Conservation (phyloP, 2,329 filamentous ascomycete species). For the Didymella segeticola region DNA sequence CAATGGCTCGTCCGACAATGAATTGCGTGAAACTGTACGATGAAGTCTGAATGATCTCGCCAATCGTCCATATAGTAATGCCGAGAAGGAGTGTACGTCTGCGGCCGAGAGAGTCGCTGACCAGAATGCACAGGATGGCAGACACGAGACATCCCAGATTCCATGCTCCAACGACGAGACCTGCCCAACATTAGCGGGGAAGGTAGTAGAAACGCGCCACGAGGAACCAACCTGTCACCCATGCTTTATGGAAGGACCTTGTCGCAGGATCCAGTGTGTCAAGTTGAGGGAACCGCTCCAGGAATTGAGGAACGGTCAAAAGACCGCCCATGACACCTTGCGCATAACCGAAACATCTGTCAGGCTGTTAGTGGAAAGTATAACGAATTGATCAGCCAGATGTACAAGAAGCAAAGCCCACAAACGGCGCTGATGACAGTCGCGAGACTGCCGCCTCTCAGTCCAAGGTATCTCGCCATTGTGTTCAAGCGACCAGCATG, state of each 20-base stretch:
- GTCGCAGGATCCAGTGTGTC: conserved; percentile 28
- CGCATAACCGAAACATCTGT: conserved; percentile 65
- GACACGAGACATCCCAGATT: conserved; percentile 65
- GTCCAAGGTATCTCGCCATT: conserved; percentile 35
- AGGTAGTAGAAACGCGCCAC: background rate
- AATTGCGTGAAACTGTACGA: conserved; percentile 57
- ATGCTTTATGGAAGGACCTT: conserved; percentile 28
- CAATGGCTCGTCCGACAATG: conserved; percentile 58
- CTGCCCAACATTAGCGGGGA: conserved; percentile 15
- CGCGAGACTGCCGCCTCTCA: conserved; percentile 28
- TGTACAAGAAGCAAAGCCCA: conserved; percentile 39
- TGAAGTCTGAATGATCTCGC: conserved; percentile 57
- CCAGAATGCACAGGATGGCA: conserved; percentile 57
- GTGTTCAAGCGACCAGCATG: conserved; percentile 6
- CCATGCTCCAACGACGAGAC: conserved; percentile 41
- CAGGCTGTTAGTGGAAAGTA: conserved; percentile 15
- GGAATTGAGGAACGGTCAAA: conserved; percentile 70
- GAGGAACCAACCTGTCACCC: conserved; percentile 30
- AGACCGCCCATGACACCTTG: conserved; percentile 72
- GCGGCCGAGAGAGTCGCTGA: conserved; percentile 59
- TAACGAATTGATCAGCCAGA: background rate
- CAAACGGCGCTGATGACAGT: conserved; percentile 34
- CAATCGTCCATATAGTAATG: conserved; percentile 57
- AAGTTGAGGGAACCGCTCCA: conserved; percentile 44
- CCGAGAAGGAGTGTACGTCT: conserved; percentile 58